phyloP scores from a whole-genome alignment of 768 basidiomycete genomes.

The Collybia sordida region DNA sequence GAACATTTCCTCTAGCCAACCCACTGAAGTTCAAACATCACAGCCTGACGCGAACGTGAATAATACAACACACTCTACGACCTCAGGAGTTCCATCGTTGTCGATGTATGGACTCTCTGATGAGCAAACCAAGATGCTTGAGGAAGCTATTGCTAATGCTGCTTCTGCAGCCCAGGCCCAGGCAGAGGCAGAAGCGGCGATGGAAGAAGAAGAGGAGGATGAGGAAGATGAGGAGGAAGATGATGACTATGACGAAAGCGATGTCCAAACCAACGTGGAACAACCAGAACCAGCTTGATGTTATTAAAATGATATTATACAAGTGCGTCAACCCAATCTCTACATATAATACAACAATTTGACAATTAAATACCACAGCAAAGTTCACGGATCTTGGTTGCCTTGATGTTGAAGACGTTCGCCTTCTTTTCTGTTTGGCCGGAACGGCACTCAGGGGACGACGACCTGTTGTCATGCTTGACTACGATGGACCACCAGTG shows the following conservation, averaged over 20 bases:
- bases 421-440: background rate
- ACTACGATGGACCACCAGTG: background rate
- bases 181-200: constrained; percentile 74
- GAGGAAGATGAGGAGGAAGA: constrained; percentile 43
- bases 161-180: constrained; percentile 75
- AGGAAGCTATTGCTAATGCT: constrained; percentile 73
- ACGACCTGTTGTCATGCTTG: background rate
- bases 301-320: constrained; percentile 1
- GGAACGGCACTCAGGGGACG: background rate
- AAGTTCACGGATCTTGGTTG: background rate
- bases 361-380: constrained; percentile 12
- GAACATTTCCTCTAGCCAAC: background rate
- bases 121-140: constrained; percentile 67
- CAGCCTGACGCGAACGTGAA: background rate
- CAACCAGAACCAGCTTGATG: constrained; percentile 1
- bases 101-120: constrained; percentile 73
- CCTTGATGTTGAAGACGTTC: background rate
- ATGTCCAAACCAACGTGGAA: constrained; percentile 28
- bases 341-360: constrained; percentile 12
- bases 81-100: constrained; percentile 36
- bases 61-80: constrained; percentile 12
- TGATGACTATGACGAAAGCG: constrained; percentile 44
- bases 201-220: constrained; percentile 68
- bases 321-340: constrained; percentile 4
- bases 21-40: background rate